Percentiles rank a stretch among this genome's conserved stretches.
Conservation (phyloP, 345 rosid genomes). For the Eucalyptus urophylla region DNA sequence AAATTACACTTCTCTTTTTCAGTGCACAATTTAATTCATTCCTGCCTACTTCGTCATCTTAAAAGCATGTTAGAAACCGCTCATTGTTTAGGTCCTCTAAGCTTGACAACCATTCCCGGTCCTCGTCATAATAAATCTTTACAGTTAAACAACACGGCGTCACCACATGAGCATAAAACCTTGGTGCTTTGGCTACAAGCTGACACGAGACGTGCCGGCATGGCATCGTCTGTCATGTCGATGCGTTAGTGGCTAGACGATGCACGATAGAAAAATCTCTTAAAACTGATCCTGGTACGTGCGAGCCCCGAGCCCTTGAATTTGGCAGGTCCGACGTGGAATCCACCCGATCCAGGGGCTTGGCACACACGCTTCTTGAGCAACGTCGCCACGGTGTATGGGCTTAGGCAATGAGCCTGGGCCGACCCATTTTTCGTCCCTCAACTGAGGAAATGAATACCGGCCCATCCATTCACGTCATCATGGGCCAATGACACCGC, state of each 20-base stretch:
- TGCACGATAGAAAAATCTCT: neutral
- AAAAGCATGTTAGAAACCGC: too few species aligned
- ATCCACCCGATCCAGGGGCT: neutral
- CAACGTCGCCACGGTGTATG: neutral
- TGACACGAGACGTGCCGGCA: neutral
- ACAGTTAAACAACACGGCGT: neutral
- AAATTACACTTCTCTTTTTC: too few species aligned
- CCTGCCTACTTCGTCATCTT: too few species aligned
- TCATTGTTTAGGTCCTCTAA: too few species aligned
- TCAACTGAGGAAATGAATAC: neutral
- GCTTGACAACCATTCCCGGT: too few species aligned
- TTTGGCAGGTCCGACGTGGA: neutral
- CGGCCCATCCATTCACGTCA: neutral
- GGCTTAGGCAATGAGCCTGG: neutral
- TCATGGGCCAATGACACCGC: neutral
- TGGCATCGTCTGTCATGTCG: neutral
- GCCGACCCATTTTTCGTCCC: neutral
- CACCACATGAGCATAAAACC: neutral
- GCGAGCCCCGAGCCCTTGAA: neutral
- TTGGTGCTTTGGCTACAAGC: neutral
- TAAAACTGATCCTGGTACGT: rapidly evolving
- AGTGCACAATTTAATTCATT: too few species aligned
- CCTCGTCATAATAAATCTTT: too few species aligned
- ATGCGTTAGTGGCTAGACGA: neutral
- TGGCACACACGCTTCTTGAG: neutral